Evolutionary conservation across 2,329 filamentous ascomycete species (phyloP), one percentile per base, ranked within the genome.

Genomic region (Arthrobotrys sphaeroides): DNA sequence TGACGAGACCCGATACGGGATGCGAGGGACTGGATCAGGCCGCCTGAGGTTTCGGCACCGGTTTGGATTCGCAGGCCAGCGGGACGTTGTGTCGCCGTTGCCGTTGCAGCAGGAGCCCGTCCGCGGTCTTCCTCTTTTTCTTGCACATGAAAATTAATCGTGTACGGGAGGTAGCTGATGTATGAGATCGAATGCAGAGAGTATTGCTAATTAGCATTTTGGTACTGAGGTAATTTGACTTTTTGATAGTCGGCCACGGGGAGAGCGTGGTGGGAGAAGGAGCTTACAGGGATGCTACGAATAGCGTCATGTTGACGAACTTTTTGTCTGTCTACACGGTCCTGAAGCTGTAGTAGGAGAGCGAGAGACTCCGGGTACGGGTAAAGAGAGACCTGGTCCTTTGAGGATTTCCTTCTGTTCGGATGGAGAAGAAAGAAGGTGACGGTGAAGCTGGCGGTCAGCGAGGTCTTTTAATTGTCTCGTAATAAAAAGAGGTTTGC

Each of bases 81-180:
- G 80, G 76, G 78, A 79, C 77, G 79, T 80, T 79, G 81, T 60
- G 81, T 81, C 78, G 79, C 81, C n/a, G n/a, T n/a, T 74, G 81
- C 81, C 77, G 81, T 84, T 70, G 82, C 83, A 60, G 85, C 84
- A 31, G 85, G 86, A 69, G 76, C 80, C 40, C 86, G 73, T 61
- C 72, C 64, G 36, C 72, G 72, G 28, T 80, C 79, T 24, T 78
- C 77, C 18, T 80, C 79, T 49, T 83, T 79, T 5, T 77, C 85
- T 9, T 88, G 88, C 68, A 91, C 86, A 79, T 90, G 90, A 82
- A 98, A 98, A 82, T 96, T 90, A 80, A 97, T 86, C 42, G 94
- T 98, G 82, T 96, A 94, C 33, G 94, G 94, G 36, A 97, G 88
- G 82, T 97, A 97, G 69, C 94, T 97, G 81, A n/a, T 12, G 45